These are phyloP conservation scores for Quercus wislizeni DNA, from an alignment of 306 rosid genomes.

Conservation along the genomic window DNA sequence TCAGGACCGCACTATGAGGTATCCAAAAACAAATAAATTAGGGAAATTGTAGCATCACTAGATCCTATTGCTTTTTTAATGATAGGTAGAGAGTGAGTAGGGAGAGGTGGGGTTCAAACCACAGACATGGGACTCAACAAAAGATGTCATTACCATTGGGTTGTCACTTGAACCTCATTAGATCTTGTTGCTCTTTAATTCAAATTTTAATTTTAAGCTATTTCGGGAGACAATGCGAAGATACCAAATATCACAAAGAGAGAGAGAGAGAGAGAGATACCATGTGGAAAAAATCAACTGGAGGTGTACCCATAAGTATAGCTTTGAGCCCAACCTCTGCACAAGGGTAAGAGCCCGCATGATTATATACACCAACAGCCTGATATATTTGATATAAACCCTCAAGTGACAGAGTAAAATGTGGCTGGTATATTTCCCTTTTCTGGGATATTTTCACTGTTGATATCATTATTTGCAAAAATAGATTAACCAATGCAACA, in stretches of 20 bases:
- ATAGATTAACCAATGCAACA: constrained; percentile 38
- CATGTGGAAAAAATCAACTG: constrained; percentile 43
- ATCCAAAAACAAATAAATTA: not conserved
- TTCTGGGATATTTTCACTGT: constrained; percentile 63
- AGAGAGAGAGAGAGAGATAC: constrained; percentile 41
- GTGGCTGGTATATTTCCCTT: constrained; percentile 70
- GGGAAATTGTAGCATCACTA: not conserved
- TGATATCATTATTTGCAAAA: constrained; percentile 49
- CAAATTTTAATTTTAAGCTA: not conserved
- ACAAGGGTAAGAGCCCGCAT: constrained; percentile 26
- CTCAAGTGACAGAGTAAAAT: constrained; percentile 63
- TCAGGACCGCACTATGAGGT: not conserved
- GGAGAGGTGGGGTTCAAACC: no score
- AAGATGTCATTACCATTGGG: no score
- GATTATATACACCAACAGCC: constrained; percentile 29
- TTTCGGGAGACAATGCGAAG: not conserved
- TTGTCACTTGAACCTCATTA: no score
- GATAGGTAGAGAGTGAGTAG: no score
- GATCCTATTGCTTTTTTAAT: not conserved
- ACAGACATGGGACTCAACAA: no score
- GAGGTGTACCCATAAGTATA: constrained; percentile 69
- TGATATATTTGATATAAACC: constrained; percentile 57
- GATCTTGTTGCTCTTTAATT: no score
- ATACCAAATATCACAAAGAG: not conserved
- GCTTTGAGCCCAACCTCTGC: constrained; percentile 60